phyloP scores from a whole-genome alignment of 805 yeast species.

The Lipomyces lipofer region DNA sequence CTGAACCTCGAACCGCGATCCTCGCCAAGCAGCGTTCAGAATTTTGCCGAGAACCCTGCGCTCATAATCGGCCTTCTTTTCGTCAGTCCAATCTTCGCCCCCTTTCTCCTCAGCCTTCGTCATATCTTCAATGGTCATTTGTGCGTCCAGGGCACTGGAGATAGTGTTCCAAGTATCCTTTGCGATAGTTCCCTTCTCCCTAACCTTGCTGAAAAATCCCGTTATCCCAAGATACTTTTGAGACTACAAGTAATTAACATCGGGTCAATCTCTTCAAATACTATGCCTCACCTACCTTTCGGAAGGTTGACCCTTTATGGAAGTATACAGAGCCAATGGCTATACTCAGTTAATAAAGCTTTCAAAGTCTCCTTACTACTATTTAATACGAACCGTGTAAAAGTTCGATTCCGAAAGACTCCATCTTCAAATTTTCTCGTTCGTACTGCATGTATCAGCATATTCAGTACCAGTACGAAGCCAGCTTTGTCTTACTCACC shows the following conservation, averaged over 20 bases:
- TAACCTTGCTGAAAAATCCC: conserved; percentile 75
- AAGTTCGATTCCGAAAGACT: conserved; percentile 90
- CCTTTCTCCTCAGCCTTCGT: conserved; percentile 67
- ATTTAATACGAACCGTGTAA: no score
- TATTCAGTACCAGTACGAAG: neutral
- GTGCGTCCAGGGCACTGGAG: conserved; percentile 85
- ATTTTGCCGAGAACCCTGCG: conserved; percentile 82
- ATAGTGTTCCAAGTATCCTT: conserved; percentile 82
- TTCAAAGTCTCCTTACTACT: no score
- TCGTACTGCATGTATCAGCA: conserved; percentile 44
- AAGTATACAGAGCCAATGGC: conserved; percentile 80
- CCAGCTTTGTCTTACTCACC: conserved; percentile 38
- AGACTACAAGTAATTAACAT: conserved; percentile 58
- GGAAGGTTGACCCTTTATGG: conserved; percentile 69
- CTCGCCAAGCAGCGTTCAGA: conserved; percentile 92
- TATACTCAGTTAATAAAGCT: no score
- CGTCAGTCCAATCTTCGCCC: conserved; percentile 55
- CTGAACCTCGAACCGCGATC: conserved; percentile 83
- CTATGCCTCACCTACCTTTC: conserved; percentile 74
- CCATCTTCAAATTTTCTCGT: conserved; percentile 88
- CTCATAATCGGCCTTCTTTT: conserved; percentile 74
- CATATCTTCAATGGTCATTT: conserved; percentile 71
- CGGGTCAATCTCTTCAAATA: conserved; percentile 71
- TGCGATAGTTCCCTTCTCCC: conserved; percentile 79
- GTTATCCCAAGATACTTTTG: conserved; percentile 84